These are phyloP conservation scores for Brassica rapa DNA, from an alignment of 345 rosid genomes.

Conservation along the genomic window DNA sequence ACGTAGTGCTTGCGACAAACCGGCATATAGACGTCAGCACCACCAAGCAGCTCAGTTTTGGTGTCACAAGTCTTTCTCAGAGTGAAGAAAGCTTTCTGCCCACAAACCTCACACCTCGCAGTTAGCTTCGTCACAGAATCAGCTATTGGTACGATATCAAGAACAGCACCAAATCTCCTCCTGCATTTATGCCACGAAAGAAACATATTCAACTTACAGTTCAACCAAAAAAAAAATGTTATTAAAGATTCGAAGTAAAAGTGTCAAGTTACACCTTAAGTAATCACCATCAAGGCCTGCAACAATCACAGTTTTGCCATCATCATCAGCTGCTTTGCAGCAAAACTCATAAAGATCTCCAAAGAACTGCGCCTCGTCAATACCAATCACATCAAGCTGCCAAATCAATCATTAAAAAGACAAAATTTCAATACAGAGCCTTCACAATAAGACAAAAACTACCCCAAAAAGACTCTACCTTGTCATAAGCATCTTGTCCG, in stretches of 20 bases:
- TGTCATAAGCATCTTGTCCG: constrained; percentile 64
- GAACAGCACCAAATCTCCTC: constrained; percentile 80
- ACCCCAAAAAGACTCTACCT: constrained; percentile 42
- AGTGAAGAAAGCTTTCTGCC: constrained; percentile 77
- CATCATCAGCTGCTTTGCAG: constrained; percentile 71
- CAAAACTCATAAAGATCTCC: constrained; percentile 95
- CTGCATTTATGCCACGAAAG: constrained; percentile 41
- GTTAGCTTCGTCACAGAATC: constrained; percentile 77
- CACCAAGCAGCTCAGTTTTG: constrained; percentile 70
- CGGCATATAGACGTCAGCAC: constrained; percentile 86
- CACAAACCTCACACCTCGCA: constrained; percentile 82
- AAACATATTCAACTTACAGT: not conserved
- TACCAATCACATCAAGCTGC: constrained; percentile 90
- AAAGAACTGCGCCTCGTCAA: constrained; percentile 94
- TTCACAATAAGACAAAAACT: not conserved
- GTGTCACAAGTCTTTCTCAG: constrained; percentile 68
- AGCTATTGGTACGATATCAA: constrained; percentile 79
- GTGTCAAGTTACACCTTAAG: constrained; percentile 64
- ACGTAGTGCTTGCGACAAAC: constrained; percentile 84
- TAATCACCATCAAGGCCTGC: constrained; percentile 95
- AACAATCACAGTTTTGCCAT: constrained; percentile 71
- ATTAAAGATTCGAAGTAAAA: too few relatives aligned
- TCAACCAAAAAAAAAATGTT: not conserved
- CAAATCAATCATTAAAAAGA: not conserved
- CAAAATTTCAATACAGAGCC: not conserved